Evolutionary conservation across 2,329 filamentous ascomycete genomes (phyloP).

Genomic region (Diaporthe citri): DNA sequence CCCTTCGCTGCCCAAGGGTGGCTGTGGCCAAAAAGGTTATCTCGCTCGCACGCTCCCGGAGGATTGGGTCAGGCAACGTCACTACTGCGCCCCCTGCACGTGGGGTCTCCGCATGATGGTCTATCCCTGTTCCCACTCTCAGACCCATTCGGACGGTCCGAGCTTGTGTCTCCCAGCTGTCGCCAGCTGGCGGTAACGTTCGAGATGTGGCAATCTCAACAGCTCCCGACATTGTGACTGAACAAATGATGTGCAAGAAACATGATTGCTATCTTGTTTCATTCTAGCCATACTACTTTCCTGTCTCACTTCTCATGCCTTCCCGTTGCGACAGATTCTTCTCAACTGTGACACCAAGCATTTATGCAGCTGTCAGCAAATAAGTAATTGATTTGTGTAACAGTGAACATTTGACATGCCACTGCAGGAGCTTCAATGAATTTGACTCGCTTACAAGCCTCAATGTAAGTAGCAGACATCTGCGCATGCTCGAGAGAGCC

Average conservation of each 20-base stretch:
- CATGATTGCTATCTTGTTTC: neutral
- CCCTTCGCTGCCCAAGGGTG: conserved; percentile 24
- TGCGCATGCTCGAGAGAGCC: neutral
- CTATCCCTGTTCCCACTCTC: neutral
- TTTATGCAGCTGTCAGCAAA: neutral
- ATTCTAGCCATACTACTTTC: neutral
- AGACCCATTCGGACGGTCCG: conserved; percentile 21
- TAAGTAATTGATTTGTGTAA: neutral
- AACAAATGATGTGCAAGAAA: neutral
- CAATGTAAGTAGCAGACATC: neutral
- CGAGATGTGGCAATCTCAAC: neutral
- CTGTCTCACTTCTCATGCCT: too few species aligned
- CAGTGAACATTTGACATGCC: neutral
- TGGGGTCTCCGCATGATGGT: neutral
- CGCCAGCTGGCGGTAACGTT: neutral
- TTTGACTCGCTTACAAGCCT: neutral
- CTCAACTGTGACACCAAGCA: too few species aligned
- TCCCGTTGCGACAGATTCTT: neutral
- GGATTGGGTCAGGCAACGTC: conserved; percentile 24
- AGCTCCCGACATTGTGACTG: neutral
- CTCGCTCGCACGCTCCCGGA: neutral
- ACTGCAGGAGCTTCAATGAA: neutral
- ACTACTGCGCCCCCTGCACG: conserved; percentile 34
- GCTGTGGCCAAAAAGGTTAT: conserved; percentile 31
- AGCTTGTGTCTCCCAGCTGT: neutral